These are phyloP conservation scores for Kurtzmaniella quercitrusa DNA, from an alignment of 1,139 yeast species.

Conservation along the genomic window DNA sequence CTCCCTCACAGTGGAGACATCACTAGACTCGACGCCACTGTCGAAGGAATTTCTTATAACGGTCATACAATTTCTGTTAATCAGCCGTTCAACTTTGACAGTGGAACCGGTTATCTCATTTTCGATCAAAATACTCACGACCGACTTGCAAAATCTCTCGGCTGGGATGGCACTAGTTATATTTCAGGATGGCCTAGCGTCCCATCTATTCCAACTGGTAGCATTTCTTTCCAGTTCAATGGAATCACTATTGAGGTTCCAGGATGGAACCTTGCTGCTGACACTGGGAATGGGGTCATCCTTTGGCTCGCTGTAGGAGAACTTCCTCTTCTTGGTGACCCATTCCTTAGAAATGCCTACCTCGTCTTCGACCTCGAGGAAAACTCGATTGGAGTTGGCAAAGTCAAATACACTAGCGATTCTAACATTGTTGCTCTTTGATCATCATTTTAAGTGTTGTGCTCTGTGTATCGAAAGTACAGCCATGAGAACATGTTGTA, in stretches of 20 bases:
- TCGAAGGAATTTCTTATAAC: conserved; percentile 4
- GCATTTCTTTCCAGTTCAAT: conserved; percentile 12
- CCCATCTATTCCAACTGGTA: background rate
- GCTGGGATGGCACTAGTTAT: conserved; percentile 1
- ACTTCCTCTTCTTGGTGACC: conserved; percentile 11
- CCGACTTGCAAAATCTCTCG: conserved; percentile 24
- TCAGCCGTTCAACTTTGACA: conserved; percentile 52
- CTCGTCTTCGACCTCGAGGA: conserved; percentile 14
- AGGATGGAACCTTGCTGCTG: conserved; percentile 14
- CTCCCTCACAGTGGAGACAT: conserved; percentile 16
- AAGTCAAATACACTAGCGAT: conserved; percentile 16
- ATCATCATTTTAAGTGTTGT: too few species aligned
- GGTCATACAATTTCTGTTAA: conserved; percentile 1
- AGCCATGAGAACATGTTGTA: too few species aligned
- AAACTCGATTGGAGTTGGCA: conserved; percentile 17
- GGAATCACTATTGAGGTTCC: conserved; percentile 15
- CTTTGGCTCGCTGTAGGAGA: background rate
- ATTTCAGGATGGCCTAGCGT: background rate
- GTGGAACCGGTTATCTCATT: conserved; percentile 63
- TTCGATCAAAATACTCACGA: conserved; percentile 41
- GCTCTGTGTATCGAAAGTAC: background rate
- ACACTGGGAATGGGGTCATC: too few species aligned
- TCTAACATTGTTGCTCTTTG: conserved; percentile 7
- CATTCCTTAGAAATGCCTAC: conserved; percentile 14
- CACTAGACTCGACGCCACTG: conserved; percentile 5